Evolutionary conservation across 371 early-diverging fungal genomes (phyloP), one percentile per base, ranked within the genome.

Genomic region (Capniomyces stellatus): DNA sequence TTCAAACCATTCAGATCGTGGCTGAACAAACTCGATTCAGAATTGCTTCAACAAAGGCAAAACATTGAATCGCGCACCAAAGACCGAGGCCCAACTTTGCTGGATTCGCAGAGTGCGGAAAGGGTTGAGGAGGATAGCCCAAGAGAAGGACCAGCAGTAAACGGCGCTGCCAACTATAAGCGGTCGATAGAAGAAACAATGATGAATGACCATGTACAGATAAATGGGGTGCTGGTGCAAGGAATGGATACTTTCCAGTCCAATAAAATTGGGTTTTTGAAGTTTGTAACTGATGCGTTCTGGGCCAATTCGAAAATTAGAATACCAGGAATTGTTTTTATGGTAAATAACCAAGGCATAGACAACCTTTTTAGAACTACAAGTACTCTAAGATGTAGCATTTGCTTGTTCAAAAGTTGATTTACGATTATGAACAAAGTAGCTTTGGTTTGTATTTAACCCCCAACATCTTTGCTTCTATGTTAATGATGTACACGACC

Each of bases 301-400:
- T 63, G 67, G 3, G 59, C 60, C 22, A 71, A 75, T 15, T 66
- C 71, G 2, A 75, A 74, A 1, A 71, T 69, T 47, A 68, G 54
- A 28, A 69, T 80, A 0, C 88, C 88, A 0, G 88, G 88, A 0
- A 72, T 85, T 25, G 76, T 84, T 29, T 89, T 89, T 60, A 76
- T 85, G 78, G 82, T 79, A 72, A 56, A 22, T 2, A 19, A 1
- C 46, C 13, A 3, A 15, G 29, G 21, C 35, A 35, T 19, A 12
- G 13, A 12, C 13, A 3, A 27, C 19, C 15, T 10, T 21, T 18
- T 19, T 41, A 25, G 1, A 29, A 44, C 44, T 15, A 51, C 6
- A 25, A n/a, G 4, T 21, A n/a, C 21, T 2, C 12, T 13, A 35
- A 4, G 46, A n/a, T n/a, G n/a, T n/a, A n/a, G n/a, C n/a, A n/a